Base-by-base conservation (phyloP, 371 early-diverging fungal species). In the Dinochytrium kinnereticum region DNA sequence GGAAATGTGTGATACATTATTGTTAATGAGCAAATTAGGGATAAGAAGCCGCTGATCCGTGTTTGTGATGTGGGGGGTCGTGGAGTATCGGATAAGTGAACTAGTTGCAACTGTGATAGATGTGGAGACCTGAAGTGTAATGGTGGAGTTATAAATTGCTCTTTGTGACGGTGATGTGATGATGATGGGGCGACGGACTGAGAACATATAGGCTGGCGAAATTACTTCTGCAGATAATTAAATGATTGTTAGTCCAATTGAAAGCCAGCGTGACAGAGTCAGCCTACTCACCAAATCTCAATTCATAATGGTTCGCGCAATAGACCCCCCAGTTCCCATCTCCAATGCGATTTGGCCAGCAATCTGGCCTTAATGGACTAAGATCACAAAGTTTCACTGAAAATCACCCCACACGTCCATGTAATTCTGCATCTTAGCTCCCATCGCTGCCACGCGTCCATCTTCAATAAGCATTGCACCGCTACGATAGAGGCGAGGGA, bases 21-120 rank as follows among this genome's bases (percentile, higher is more conserved):
- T 71, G 37, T n/a, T 39, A 33, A 55, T 51, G n/a, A 68, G 61
- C 26, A 84, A 69, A 13, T 39, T 51, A 17, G 81, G 79, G 49
- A 77, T 82, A 21, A 81, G 65, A 38, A 81, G 69, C 24, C 84
- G 75, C 65, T 82, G 84, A 72, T 84, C 82, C 57, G 77, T 77
- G 72, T 82, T 84, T 40, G 77, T 74, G n/a, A 33, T 31, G 75
- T 84, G 84, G 19, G 84, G 82, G 36, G 74, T 74, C n/a, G 81
- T 69, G 17, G 81, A 64, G 77, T 79, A 81, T 1, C 84, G 72
- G 33, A 80, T 70, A 21, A 81, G 33, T 26, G 73, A 64, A 49
- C 79, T 77, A 15, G 34, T 37, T 21, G 55, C 69, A 26, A 59
- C 70, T 30, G 3, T 33, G 38, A 40, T 51, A 2, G 51, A 17